Evolutionary conservation across 345 rosid species (phyloP).

Genomic region (Eucalyptus leucophloia): DNA sequence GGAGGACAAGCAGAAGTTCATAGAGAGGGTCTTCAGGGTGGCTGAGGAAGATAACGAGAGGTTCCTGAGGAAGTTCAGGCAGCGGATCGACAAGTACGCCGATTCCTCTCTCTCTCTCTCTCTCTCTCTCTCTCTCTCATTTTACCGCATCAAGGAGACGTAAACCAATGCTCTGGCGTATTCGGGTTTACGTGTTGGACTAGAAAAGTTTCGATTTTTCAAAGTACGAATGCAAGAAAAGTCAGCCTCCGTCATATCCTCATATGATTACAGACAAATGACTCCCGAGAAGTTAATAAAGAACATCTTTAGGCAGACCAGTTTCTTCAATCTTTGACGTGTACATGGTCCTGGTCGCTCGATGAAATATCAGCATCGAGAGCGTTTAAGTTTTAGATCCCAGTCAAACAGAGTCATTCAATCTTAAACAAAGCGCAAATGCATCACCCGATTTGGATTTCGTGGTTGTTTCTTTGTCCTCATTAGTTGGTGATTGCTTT

Average conservation of each 20-base stretch:
- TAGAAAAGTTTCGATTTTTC: neutral
- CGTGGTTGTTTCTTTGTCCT: neutral
- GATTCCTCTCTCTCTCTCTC: neutral
- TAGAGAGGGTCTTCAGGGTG: slow-evolving; percentile 60
- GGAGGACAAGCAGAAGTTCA: slow-evolving; percentile 54
- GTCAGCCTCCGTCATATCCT: neutral
- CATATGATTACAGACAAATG: neutral
- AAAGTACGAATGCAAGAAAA: neutral
- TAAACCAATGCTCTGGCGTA: neutral
- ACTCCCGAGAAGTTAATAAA: neutral
- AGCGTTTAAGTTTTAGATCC: neutral
- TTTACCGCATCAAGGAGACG: neutral
- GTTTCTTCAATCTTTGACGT: neutral
- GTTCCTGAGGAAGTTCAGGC: slow-evolving; percentile 62
- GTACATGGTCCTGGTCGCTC: neutral
- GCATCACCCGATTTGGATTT: neutral
- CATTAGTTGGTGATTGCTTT: neutral
- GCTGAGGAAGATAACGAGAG: slow-evolving; percentile 85
- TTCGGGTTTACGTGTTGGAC: neutral
- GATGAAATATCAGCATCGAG: neutral
- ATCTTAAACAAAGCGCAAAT: neutral
- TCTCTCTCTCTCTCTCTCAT: too few relatives aligned
- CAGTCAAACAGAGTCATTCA: neutral
- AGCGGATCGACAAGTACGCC: slow-evolving; percentile 62
- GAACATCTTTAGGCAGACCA: neutral